phyloP scores from a whole-genome alignment of 495 filamentous ascomycete species.

The Lophiostoma macrostomum region DNA sequence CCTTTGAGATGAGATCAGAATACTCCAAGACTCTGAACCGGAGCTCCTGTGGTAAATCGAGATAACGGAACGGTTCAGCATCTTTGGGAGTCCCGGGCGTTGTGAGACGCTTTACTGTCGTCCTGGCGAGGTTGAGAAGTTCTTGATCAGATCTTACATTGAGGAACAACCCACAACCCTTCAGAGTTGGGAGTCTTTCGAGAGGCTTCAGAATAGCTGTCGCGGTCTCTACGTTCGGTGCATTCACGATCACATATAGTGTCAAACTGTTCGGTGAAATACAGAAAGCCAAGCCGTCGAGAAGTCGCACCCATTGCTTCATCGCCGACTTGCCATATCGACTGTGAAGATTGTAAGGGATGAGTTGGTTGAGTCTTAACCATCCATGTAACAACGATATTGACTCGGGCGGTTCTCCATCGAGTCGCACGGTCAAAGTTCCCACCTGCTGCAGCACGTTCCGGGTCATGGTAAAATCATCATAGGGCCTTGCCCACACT shows the following conservation, averaged over 20 bases:
- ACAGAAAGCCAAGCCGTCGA: background rate
- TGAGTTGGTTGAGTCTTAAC: background rate
- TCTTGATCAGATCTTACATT: background rate
- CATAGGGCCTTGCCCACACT: too few species aligned
- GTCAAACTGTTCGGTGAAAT: background rate
- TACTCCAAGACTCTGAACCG: constrained; percentile 1
- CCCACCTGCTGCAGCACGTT: background rate
- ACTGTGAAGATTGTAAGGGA: background rate
- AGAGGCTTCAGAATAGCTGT: background rate
- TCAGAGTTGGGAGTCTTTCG: background rate
- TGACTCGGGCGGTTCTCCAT: background rate
- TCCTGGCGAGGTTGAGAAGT: background rate
- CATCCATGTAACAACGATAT: background rate
- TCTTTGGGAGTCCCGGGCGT: background rate
- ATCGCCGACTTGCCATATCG: background rate
- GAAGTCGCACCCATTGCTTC: background rate
- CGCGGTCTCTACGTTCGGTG: background rate
- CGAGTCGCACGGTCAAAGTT: background rate
- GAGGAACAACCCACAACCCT: background rate
- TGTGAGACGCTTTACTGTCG: background rate
- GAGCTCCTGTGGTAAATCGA: constrained; percentile 3
- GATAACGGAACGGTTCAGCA: background rate
- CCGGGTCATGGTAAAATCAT: background rate
- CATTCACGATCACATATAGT: background rate
- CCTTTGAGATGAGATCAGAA: background rate